phyloP scores from a whole-genome alignment of 306 rosid species.

The Rubus idaeus region DNA sequence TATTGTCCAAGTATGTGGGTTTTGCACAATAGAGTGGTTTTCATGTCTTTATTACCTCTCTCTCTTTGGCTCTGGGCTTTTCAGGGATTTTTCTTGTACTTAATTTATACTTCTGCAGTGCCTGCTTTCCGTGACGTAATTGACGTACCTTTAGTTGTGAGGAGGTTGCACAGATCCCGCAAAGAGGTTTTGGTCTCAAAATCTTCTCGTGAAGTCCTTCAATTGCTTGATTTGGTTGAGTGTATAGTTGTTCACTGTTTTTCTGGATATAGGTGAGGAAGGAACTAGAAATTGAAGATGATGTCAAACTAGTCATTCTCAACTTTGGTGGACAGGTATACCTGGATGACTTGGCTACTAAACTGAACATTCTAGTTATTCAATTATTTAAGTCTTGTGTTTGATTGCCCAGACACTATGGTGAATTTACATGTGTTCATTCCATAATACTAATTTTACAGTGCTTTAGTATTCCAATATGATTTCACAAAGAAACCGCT shows the following conservation, averaged over 20 bases:
- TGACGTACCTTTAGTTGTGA: conserved; percentile 92
- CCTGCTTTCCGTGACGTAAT: conserved; percentile 93
- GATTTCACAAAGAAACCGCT: not conserved
- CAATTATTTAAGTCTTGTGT: not conserved
- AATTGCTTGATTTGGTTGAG: conserved; percentile 20
- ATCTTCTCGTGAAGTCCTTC: conserved; percentile 23
- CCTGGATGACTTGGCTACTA: not conserved
- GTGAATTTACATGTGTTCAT: not conserved
- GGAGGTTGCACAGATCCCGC: conserved; percentile 83
- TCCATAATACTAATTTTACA: not conserved
- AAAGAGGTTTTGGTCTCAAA: conserved; percentile 63
- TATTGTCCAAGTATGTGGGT: conserved; percentile 83
- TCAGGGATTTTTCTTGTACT: conserved; percentile 14
- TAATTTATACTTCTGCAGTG: conserved; percentile 49
- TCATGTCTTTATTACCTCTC: not conserved
- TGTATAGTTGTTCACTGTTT: conserved; percentile 7
- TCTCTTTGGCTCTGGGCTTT: not conserved
- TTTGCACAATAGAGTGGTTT: conserved; percentile 14
- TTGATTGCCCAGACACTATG: not conserved
- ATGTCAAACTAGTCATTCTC: conserved; percentile 79
- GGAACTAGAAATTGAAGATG: conserved; percentile 65
- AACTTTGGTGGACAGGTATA: conserved; percentile 98
- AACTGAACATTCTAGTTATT: not conserved
- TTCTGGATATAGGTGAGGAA: conserved; percentile 69
- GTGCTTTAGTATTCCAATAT: not conserved